Evolutionary conservation across 2,329 filamentous ascomycete species (phyloP).

Genomic region (Huntiella omanensis): DNA sequence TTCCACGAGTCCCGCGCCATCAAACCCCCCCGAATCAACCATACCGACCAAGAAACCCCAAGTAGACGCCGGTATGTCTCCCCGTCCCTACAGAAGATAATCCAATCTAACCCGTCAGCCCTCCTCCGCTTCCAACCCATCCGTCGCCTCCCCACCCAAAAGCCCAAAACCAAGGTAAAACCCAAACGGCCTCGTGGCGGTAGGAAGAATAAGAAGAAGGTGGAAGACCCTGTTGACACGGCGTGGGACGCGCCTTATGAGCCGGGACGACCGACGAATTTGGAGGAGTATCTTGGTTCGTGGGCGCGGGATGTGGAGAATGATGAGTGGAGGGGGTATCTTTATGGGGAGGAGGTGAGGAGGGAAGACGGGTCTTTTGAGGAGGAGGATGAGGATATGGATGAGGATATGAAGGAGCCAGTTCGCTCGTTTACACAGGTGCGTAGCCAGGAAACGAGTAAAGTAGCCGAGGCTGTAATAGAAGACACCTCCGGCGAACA

Average conservation of each 20-base stretch:
- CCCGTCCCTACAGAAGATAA: no score
- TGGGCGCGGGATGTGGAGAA: conserved; percentile 68
- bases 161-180: conserved; percentile 36
- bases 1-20: conserved; percentile 19
- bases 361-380: no score
- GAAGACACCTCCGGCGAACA: conserved; percentile 43
- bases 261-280: conserved; percentile 60
- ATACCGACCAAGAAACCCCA: conserved; percentile 38
- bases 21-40: conserved; percentile 18
- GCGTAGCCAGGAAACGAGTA: not conserved
- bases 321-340: conserved; percentile 72
- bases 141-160: conserved; percentile 47
- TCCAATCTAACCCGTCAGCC: conserved; percentile 17
- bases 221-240: conserved; percentile 37
- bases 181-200: conserved; percentile 57
- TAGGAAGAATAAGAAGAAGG: conserved; percentile 55
- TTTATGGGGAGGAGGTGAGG: conserved; percentile 33
- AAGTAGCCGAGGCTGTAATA: conserved; percentile 15
- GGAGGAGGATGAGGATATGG: conserved; percentile 20
- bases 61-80: conserved; percentile 22
- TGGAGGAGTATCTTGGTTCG: conserved; percentile 67
- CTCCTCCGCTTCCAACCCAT: conserved; percentile 76
- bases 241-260: conserved; percentile 92
- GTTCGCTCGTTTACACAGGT: conserved; percentile 17
- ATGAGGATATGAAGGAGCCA: not conserved